Base-by-base conservation (phyloP, 495 filamentous ascomycete genomes). In the Terfezia claveryi region DNA sequence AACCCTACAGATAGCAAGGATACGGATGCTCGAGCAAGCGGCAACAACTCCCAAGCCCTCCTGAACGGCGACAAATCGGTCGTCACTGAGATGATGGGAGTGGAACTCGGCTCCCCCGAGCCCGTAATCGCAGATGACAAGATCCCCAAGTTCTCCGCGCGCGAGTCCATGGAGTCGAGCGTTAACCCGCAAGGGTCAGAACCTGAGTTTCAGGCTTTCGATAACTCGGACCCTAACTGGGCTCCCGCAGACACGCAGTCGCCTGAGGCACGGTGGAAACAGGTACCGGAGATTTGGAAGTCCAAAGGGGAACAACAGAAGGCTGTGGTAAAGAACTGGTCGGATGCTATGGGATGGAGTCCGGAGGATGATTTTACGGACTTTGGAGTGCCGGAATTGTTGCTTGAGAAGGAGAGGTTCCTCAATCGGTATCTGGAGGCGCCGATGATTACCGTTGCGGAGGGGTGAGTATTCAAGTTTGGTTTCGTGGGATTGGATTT, bases 81-180 rank as follows among this genome's bases (percentile, higher is more conserved):
- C n/a, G 54, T 58, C 16, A 20, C 3, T 14, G 54, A 60, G 17
- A 58, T 62, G 58, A 57, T 56, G 55, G 61, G 61, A 49, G 41
- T 61, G 32, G 36, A 20, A 7, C 23, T 62, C 41, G 58, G 36
- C 12, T 55, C 61, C 16, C 61, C 61, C 4, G 27, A 44, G 32
- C 58, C 60, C 3, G 6, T n/a, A 0, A 54, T 54, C n/a, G 56
- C 60, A 6, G 8, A 16, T 9, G 60, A 62, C 32, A 20, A 49
- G 2, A 55, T 61, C 44, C 55, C 36, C 16, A 51, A 55, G 37
- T 62, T 51, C 55, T 55, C 53, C 16, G 55, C 56, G 8, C 38
- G 38, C 27, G 23, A 60, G 7, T 55, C 58, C 38, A 54, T 57
- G 36, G 27, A 50, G 4, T n/a, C 46, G 12, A 20, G 12, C 53